These are phyloP conservation scores for Nakazawaea sp. DNA, from an alignment of 805 yeast species.

Conservation along the genomic window DNA sequence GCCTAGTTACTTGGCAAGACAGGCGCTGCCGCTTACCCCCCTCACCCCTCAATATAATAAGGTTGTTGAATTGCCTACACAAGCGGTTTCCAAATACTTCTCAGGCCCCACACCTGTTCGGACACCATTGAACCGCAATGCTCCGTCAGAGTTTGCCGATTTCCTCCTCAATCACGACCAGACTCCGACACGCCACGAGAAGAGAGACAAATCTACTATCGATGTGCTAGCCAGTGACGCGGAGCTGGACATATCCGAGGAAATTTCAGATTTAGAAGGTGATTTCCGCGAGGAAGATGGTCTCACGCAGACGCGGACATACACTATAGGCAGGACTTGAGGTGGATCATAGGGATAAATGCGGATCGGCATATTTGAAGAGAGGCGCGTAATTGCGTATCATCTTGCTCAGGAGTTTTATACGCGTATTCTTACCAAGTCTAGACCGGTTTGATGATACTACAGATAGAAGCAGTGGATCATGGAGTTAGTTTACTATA, in stretches of 20 bases:
- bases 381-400: no score
- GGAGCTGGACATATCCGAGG: constrained; percentile 8
- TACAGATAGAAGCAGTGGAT: no score
- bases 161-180: neutral
- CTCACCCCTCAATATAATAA: no score
- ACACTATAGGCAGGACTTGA: no score
- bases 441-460: no score
- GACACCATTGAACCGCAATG: neutral
- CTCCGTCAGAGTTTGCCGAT: neutral
- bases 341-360: no score
- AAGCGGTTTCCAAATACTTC: neutral
- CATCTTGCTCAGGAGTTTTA: no score
- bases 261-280: constrained; percentile 2
- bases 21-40: neutral
- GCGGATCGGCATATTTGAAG: no score
- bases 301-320: constrained; percentile 6
- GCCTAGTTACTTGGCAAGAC: constrained; percentile 4
- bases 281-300: neutral
- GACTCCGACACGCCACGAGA: constrained; percentile 6
- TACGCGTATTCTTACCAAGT: no score
- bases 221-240: constrained; percentile 12
- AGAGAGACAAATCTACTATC: constrained; percentile 1
- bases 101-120: neutral
- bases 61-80: no score
- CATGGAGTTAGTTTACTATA: no score